These are phyloP conservation scores for Nakazawaea ishiwadae DNA, from an alignment of 805 yeast species.

Conservation along the genomic window DNA sequence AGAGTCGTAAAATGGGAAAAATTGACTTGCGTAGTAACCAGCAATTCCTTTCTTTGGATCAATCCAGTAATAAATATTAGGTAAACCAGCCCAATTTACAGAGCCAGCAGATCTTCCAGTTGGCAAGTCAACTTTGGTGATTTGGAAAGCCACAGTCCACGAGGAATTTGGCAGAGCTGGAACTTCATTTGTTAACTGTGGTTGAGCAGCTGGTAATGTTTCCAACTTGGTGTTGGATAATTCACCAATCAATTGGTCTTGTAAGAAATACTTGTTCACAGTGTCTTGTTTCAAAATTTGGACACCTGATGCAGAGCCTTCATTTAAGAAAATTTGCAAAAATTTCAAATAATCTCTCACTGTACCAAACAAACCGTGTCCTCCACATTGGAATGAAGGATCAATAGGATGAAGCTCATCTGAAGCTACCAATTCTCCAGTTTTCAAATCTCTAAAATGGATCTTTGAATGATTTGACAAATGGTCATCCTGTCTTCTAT, in stretches of 20 bases:
- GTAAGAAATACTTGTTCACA: conserved; percentile 24
- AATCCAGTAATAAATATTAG: conserved; percentile 36
- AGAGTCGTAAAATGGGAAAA: conserved; percentile 27
- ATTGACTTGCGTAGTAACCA: conserved; percentile 33
- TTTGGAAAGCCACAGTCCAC: conserved; percentile 28
- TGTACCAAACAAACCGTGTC: conserved; percentile 38
- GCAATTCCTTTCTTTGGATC: conserved; percentile 34
- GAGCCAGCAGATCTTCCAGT: conserved; percentile 34
- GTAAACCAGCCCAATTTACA: conserved; percentile 36
- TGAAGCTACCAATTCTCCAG: conserved; percentile 14
- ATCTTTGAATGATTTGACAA: conserved; percentile 20
- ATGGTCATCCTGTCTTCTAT: conserved; percentile 19
- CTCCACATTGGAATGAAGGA: conserved; percentile 32
- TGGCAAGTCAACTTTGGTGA: conserved; percentile 21
- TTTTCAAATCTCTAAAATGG: conserved; percentile 17
- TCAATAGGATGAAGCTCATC: conserved; percentile 16
- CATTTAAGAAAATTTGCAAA: conserved; percentile 33
- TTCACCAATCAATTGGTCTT: conserved; percentile 28
- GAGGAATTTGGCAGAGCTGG: conserved; percentile 22
- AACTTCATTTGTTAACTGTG: conserved; percentile 14
- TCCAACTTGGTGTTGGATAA: conserved; percentile 17
- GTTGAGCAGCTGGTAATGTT: conserved; percentile 16
- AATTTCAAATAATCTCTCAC: conserved; percentile 35
- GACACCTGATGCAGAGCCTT: conserved; percentile 35
- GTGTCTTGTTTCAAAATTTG: conserved; percentile 28